Evolutionary conservation across 148 eudicot species (phyloP).

Genomic region (Dianthus caryophyllus): DNA sequence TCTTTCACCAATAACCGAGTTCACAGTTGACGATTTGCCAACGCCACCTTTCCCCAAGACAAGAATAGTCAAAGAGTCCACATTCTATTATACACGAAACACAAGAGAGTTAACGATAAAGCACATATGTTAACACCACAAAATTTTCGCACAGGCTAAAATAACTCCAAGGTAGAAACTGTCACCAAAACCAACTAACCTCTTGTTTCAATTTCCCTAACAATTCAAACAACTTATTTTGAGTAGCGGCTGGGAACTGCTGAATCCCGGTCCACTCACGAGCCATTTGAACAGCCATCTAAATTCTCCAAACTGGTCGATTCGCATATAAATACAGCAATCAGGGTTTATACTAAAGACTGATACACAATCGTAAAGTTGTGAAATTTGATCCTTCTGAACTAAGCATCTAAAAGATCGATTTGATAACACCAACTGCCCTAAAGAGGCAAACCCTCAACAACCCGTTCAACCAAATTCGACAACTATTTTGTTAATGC

Average conservation of each 20-base stretch:
- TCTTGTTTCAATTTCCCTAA: conserved; percentile 67
- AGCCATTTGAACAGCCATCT: conserved; percentile 26
- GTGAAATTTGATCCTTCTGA: not conserved
- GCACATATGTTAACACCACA: not conserved
- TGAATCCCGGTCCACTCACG: conserved; percentile 88
- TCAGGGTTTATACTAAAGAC: not conserved
- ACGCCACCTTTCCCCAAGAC: conserved; percentile 98
- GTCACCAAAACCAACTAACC: conserved; percentile 33
- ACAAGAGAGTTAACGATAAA: not conserved
- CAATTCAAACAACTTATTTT: conserved; percentile 59
- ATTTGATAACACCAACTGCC: not conserved
- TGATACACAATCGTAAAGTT: not conserved
- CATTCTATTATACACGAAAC: conserved; percentile 42
- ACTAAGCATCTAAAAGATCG: not conserved
- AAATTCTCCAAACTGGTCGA: conserved; percentile 17
- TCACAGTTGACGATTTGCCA: conserved; percentile 91
- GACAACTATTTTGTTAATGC: no score
- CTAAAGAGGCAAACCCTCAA: not conserved
- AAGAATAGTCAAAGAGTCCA: conserved; percentile 72
- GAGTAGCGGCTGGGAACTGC: conserved; percentile 86
- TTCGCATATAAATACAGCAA: not conserved
- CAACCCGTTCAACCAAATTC: not conserved
- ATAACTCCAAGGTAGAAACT: not conserved
- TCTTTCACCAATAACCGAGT: conserved; percentile 86
- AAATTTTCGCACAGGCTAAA: not conserved